Evolutionary conservation across 192 early-diverging fungal species (phyloP), one percentile per base, ranked within the genome.

Genomic region (Backusella psychrophila): DNA sequence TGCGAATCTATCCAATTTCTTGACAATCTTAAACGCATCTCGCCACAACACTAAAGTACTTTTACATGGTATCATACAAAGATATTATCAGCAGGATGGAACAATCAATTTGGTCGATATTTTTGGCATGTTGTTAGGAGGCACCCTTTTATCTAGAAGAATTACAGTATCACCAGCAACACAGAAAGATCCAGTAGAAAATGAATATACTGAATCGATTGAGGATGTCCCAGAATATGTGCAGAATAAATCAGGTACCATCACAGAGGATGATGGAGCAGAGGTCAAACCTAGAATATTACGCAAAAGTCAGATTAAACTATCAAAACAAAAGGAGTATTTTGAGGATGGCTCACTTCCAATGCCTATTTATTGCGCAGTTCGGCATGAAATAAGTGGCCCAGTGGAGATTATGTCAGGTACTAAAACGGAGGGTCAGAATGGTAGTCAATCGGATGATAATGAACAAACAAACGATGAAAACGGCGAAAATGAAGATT

Each of bases 361-460:
- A n/a, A 86, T 95, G 85, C 94, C 94, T 2, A 92, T 95, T 35
- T 93, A 95, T 73, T 91, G 91, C 1, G 88, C 86, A 0, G 88
- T 93, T 7, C 84, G 92, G 12, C 93, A 95, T 78, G 88, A 87
- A 34, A 80, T 91, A 4, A 3, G 69, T 11, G 33, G 8, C 8
- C 19, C 71, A 19, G 42, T 49, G 11, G 42, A 72, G 0, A 44
- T 34, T 2, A 69, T 69, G 53, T 38, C 19, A 14, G 29, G 49
- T 6, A 31, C 7, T 5, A 44, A 38, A 46, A 26, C 0, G 4
- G 66, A 75, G 17, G 44, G 56, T 34, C 46, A 63, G 11, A 6
- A 33, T 33, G 33, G 2, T 33, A 2, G 3, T 33, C 33, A 33
- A 33, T 33, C 23, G 12, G 56, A 23, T 36, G 65, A n/a, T 7